phyloP scores from a whole-genome alignment of 345 rosid genomes.

The Melaleuca quinquenervia region DNA sequence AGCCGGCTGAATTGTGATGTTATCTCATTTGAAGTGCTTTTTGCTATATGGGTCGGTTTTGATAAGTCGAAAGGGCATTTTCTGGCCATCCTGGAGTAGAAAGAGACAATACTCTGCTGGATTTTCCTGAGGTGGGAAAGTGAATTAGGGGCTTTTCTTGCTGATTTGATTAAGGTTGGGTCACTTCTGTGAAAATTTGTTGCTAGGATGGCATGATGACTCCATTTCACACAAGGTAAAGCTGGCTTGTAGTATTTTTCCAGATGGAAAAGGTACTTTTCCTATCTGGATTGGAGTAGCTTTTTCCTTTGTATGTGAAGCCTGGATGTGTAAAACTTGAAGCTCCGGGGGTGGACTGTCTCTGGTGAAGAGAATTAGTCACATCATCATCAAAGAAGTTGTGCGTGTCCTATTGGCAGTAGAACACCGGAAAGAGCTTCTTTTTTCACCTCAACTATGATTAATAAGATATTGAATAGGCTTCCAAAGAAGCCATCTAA shows the following conservation, averaged over 20 bases:
- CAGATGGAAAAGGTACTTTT: not conserved
- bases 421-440: not conserved
- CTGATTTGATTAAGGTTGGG: not conserved
- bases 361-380: not conserved
- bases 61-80: not conserved
- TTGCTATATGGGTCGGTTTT: not conserved
- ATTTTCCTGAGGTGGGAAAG: not conserved
- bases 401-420: not conserved
- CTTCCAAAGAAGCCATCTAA: conserved; percentile 51
- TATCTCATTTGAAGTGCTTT: not conserved
- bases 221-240: not conserved
- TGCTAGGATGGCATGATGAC: not conserved
- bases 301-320: not conserved
- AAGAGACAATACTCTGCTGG: not conserved
- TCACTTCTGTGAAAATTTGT: not conserved
- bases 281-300: not conserved
- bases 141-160: not conserved
- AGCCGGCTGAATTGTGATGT: not conserved
- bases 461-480: conserved; percentile 50
- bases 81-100: not conserved
- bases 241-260: not conserved
- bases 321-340: not conserved
- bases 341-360: not conserved
- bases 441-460: conserved; percentile 21
- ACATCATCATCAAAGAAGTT: conserved; percentile 5